Evolutionary conservation across 1,284 basidiomycete genomes (phyloP), one percentile per base, ranked within the genome.

Genomic region (Omphalotus olearius): DNA sequence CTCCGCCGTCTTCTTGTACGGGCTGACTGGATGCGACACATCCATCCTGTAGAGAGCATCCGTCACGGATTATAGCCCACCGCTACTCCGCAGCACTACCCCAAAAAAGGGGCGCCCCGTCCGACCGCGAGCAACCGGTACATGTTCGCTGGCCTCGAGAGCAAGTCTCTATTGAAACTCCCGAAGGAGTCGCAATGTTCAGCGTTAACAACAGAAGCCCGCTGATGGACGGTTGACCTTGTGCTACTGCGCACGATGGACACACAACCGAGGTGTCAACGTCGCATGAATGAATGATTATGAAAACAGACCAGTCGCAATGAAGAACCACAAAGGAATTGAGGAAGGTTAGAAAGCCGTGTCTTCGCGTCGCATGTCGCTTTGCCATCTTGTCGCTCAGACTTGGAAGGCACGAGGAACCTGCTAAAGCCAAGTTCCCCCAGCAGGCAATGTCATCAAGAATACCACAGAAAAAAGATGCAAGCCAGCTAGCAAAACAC

Each of bases 81-180:
- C 52, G 35, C 47, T 37, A 52, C 52, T 40, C 52, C 55, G 38
- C 36, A 50, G 45, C 45, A 50, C 26, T 45, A 28, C 44, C 5
- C 52, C 33, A 25, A 28, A 4, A n/a, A 23, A 11, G 1, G 43
- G 36, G 14, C 16, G 5, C 23, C 25, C 41, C 26, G 36, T 14
- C 20, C 20, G 43, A 36, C 30, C 41, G 33, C 48, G 33, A 23
- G 25, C 47, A 54, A 43, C 52, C 48, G 39, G 33, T 30, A 43
- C 47, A 47, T 45, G 18, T 47, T 26, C 39, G 39, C 49, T 50
- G 39, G 44, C 47, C 55, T 47, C 55, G 57, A 58, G 57, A 50
- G 51, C 53, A 50, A 56, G 52, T 54, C 57, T 58, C 57, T 58
- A 56, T 56, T 55, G 52, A 44, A 20, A 30, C 44, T 52, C 55